These are phyloP conservation scores for Termitomyces bulborhizus DNA, from an alignment of 768 basidiomycete species.

Conservation along the genomic window DNA sequence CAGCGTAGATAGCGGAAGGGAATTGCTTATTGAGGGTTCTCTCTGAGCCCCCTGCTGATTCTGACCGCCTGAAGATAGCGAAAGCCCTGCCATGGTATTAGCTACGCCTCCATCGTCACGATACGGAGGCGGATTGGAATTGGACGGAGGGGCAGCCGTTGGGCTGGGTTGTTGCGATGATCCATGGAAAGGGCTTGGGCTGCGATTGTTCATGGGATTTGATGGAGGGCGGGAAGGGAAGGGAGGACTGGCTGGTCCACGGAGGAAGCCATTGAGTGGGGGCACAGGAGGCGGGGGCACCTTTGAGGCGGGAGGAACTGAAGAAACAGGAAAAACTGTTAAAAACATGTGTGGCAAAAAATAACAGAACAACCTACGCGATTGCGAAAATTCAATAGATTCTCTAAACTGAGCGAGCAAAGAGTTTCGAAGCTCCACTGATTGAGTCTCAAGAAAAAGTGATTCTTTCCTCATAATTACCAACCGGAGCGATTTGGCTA, in stretches of 20 bases:
- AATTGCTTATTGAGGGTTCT: slow-evolving; percentile 19
- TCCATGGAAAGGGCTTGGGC: slow-evolving; percentile 4
- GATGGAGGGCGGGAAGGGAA: not conserved
- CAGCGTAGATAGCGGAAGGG: slow-evolving; percentile 14
- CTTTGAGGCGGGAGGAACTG: slow-evolving; percentile 55
- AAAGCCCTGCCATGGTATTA: slow-evolving; percentile 16
- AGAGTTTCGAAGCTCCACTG: slow-evolving; percentile 50
- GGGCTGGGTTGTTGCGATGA: slow-evolving; percentile 5
- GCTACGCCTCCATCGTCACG: slow-evolving; percentile 12
- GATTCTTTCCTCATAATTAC: slow-evolving; percentile 87
- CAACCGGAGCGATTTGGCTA: slow-evolving; percentile 71
- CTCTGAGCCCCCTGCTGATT: slow-evolving; percentile 21
- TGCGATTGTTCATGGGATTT: not conserved
- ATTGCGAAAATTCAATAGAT: slow-evolving; percentile 76
- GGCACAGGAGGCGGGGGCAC: slow-evolving; percentile 67
- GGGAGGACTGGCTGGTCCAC: slow-evolving; percentile 7
- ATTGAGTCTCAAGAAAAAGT: slow-evolving; percentile 58
- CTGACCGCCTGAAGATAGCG: slow-evolving; percentile 22
- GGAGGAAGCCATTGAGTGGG: slow-evolving; percentile 28
- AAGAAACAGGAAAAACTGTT: slow-evolving; percentile 6
- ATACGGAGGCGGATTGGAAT: slow-evolving; percentile 10
- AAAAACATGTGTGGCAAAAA: not conserved
- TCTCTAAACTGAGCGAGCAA: slow-evolving; percentile 70
- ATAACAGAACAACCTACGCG: slow-evolving; percentile 43
- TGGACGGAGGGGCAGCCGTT: not conserved